Base-by-base conservation (phyloP, 2,329 filamentous ascomycete species). In the Pseudocercospora fijiensis region DNA sequence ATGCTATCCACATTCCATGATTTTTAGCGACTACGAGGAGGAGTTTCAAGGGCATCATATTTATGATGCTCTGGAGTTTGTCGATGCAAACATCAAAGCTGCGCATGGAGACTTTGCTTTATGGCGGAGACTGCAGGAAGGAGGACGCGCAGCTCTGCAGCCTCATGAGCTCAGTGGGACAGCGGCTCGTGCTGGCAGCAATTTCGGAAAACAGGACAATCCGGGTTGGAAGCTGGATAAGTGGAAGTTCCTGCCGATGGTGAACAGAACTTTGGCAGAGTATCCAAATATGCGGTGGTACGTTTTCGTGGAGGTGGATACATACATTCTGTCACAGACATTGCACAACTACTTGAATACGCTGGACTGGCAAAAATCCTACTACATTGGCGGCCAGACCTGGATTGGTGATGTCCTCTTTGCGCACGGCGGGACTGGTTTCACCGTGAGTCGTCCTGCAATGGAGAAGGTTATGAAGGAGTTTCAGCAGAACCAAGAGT, bases 241-340 rank as follows among this genome's bases (percentile, higher is more conserved):
- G 68, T 85, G 79, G 76, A 85, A 85, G 68, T 84, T 85, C 62
- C 71, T 85, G 27, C 81, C 83, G 24, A 83, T 83, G 77, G 76
- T 84, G 4, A 81, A 84, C 64, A 75, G 77, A 20, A 81, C 83
- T 2, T 57, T 69, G 53, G 30, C 58, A 26, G 71, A 76, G 41
- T 56, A 74, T 47, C 80, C 81, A 1, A 74, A 83, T 26, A 82
- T 82, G 56, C 83, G 81, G 61, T 87, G 85, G 85, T 87, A 82
- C 65, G 76, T 85, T 57, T 87, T 87, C 71, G 80, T 85, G 52
- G 84, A 86, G 67, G 81, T 83, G 0, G 85, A 87, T 69, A 86
- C 84, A 0, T 85, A 83, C 65, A 74, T 86, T 51, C 76, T 83
- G 7, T 83, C 84, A 78, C 74, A 79, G 41, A 83, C 82, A 16